Evolutionary conservation across 495 filamentous ascomycete genomes (phyloP).

Genomic region (Penicillium arizonense): DNA sequence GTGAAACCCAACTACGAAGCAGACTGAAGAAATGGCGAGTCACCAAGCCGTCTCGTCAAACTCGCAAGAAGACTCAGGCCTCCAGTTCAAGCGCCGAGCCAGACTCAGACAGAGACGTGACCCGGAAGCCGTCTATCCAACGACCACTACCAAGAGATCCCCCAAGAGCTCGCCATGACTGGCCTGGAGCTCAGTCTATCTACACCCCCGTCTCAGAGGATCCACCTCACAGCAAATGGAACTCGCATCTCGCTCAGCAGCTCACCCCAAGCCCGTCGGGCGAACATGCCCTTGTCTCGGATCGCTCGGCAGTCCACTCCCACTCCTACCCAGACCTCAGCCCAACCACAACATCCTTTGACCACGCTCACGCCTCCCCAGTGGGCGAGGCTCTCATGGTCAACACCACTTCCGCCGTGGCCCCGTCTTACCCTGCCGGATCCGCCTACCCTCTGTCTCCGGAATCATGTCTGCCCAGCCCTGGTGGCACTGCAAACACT

Average conservation of each 20-base stretch:
- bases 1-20: conserved; percentile 48
- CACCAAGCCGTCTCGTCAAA: conserved; percentile 48
- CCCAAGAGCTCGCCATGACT: conserved; percentile 8
- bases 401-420: conserved; percentile 21
- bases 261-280: conserved; percentile 27
- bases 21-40: conserved; percentile 51
- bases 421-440: conserved; percentile 15
- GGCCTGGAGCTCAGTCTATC: conserved; percentile 11
- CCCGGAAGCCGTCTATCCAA: conserved; percentile 17
- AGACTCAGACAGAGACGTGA: conserved; percentile 30
- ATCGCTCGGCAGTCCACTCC: conserved; percentile 15
- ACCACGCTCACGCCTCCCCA: conserved; percentile 32
- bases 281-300: conserved; percentile 22
- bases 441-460: conserved; percentile 27
- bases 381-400: conserved; percentile 14
- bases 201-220: conserved; percentile 16
- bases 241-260: conserved; percentile 18
- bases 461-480: conserved; percentile 25
- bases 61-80: conserved; percentile 38
- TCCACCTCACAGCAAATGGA: conserved; percentile 23
- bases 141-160: conserved; percentile 8
- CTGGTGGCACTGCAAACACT: conserved; percentile 8
- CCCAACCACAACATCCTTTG: conserved; percentile 28
- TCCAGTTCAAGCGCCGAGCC: conserved; percentile 9
- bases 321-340: conserved; percentile 15